Conservation (phyloP, 345 rosid species). For the Bruguiera gymnorhiza region DNA sequence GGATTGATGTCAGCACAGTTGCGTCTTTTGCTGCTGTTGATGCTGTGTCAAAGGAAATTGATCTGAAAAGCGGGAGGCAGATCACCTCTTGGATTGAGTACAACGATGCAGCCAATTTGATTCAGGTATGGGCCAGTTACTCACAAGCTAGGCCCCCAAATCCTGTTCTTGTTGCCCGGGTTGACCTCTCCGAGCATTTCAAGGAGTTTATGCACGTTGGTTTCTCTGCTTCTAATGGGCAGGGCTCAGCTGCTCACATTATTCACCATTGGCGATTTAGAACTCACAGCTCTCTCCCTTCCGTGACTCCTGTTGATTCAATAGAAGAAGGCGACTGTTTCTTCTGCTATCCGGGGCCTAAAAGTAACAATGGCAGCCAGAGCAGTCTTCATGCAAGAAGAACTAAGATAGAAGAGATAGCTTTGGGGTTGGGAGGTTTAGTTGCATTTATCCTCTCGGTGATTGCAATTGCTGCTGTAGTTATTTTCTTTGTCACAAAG, state of each 20-base stretch:
- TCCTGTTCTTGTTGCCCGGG: slow-evolving; percentile 53
- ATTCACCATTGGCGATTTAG: slow-evolving; percentile 62
- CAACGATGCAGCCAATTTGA: slow-evolving; percentile 43
- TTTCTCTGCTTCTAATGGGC: slow-evolving; percentile 72
- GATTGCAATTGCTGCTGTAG: slow-evolving; percentile 23
- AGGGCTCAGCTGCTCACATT: slow-evolving; percentile 61
- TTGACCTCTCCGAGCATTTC: slow-evolving; percentile 55
- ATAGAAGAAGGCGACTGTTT: slow-evolving; percentile 53
- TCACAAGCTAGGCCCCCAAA: slow-evolving; percentile 43
- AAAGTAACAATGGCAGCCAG: slow-evolving; percentile 4
- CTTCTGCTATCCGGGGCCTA: slow-evolving; percentile 40
- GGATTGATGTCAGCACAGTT: slow-evolving; percentile 51
- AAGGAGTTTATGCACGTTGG: slow-evolving; percentile 83
- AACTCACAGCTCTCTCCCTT: slow-evolving; percentile 42
- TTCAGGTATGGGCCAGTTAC: slow-evolving; percentile 63
- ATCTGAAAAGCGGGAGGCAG: slow-evolving; percentile 54
- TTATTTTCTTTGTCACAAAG: slow-evolving; percentile 35
- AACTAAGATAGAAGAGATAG: slow-evolving; percentile 18
- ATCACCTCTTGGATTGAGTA: slow-evolving; percentile 80
- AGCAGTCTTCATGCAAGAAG: slow-evolving; percentile 1
- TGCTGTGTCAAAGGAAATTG: slow-evolving; percentile 44
- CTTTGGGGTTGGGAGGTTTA: slow-evolving; percentile 48
- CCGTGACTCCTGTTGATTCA: slow-evolving; percentile 16
- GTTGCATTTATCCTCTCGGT: slow-evolving; percentile 30
- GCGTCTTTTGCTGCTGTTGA: slow-evolving; percentile 57